Evolutionary conservation across 768 basidiomycete genomes (phyloP).

Genomic region (Serpula lacrymans): DNA sequence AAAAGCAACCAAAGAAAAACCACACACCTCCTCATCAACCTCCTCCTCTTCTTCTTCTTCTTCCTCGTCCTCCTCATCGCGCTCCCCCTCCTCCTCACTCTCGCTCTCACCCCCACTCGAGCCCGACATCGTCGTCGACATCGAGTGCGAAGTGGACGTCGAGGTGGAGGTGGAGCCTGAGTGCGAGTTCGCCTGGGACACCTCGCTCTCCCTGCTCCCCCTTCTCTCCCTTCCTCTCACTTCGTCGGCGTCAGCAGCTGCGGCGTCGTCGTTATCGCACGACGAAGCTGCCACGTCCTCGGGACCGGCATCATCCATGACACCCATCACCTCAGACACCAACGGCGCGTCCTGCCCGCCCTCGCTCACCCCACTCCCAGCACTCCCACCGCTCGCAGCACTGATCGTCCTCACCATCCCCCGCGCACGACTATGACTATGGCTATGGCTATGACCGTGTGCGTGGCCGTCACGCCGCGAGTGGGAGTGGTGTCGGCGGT

Average conservation of each 20-base stretch:
- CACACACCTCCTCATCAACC: conserved; percentile 1
- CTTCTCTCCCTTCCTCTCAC: conserved; percentile 1
- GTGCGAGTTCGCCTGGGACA: conserved; percentile 1
- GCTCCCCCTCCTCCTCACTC: conserved; percentile 17
- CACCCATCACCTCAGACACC: too few relatives aligned
- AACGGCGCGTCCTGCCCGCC: too few relatives aligned
- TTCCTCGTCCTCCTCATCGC: conserved; percentile 1
- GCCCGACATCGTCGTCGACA: conserved; percentile 6
- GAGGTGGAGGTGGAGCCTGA: conserved; percentile 3
- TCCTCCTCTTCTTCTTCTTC: conserved; percentile 10
- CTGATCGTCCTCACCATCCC: too few relatives aligned
- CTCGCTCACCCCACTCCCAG: conserved; percentile 3
- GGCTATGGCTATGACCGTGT: neutral
- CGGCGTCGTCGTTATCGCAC: conserved; percentile 9
- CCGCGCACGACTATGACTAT: too few relatives aligned
- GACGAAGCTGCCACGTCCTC: too few relatives aligned
- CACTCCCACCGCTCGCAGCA: neutral
- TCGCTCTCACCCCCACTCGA: conserved; percentile 13
- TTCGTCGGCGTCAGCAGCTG: conserved; percentile 6
- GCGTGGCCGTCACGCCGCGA: conserved; percentile 9
- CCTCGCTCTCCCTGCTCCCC: conserved; percentile 10
- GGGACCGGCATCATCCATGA: too few relatives aligned
- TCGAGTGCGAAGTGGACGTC: conserved; percentile 2
- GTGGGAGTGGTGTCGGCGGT: neutral
- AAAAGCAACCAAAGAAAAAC: neutral